Evolutionary conservation across 371 early-diverging fungal species (phyloP).

Genomic region (Synchytrium microbalum): DNA sequence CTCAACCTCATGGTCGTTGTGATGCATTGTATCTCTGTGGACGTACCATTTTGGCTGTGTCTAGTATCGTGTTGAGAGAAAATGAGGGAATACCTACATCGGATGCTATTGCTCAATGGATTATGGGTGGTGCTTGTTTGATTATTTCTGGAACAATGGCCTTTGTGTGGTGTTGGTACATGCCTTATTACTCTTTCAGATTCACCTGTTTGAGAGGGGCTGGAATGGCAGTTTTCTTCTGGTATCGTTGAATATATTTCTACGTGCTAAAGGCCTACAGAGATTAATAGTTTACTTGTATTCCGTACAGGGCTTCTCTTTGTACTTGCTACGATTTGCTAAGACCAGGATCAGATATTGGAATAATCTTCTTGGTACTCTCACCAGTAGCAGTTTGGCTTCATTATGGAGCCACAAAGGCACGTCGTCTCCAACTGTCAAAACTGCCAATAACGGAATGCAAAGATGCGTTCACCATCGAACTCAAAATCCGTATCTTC

Average conservation of each 20-base stretch:
- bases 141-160: slow-evolving; percentile 24
- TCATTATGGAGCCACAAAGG: no score
- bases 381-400: slow-evolving; percentile 15
- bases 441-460: slow-evolving; percentile 1
- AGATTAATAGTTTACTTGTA: slow-evolving; percentile 19
- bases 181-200: slow-evolving; percentile 23
- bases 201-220: slow-evolving; percentile 21
- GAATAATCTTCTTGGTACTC: slow-evolving; percentile 23
- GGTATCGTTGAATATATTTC: neutral
- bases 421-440: slow-evolving; percentile 15
- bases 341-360: slow-evolving; percentile 28
- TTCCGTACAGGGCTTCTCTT: slow-evolving; percentile 24
- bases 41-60: slow-evolving; percentile 23
- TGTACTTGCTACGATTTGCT: slow-evolving; percentile 20
- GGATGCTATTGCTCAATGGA: slow-evolving; percentile 19
- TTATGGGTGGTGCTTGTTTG: slow-evolving; percentile 7
- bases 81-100: neutral
- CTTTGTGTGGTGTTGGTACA: slow-evolving; percentile 17
- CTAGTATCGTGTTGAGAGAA: slow-evolving; percentile 15
- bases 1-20: slow-evolving; percentile 26
- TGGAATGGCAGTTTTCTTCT: slow-evolving; percentile 10
- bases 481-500: slow-evolving; percentile 25
- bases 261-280: neutral
- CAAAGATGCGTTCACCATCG: slow-evolving; percentile 19
- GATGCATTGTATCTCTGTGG: slow-evolving; percentile 23